Evolutionary conservation across 768 basidiomycete species (phyloP).

Genomic region (Suillus luteus): DNA sequence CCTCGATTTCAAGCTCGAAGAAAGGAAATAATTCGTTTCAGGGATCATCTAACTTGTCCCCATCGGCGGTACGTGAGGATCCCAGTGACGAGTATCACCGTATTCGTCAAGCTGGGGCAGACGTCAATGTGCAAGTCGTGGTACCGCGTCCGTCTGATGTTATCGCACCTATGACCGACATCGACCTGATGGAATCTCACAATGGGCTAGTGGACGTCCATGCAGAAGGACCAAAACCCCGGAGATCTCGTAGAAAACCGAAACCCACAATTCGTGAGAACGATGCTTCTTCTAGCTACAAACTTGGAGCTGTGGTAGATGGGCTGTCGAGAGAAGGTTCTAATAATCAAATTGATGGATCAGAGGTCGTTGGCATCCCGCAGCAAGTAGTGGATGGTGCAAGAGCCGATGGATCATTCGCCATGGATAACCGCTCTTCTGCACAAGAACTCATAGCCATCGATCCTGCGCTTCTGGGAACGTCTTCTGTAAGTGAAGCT

Average conservation of each 20-base stretch:
- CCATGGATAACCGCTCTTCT: not conserved
- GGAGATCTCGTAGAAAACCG: not conserved
- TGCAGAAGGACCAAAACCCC: not conserved
- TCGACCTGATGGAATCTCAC: not conserved
- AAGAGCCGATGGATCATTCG: not conserved
- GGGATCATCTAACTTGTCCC: not conserved
- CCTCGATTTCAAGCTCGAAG: not conserved
- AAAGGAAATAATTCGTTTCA: not conserved
- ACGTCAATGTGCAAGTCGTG: not conserved
- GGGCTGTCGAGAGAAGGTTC: not conserved
- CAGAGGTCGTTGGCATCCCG: not conserved
- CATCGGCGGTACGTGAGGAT: not conserved
- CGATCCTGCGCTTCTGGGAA: not conserved
- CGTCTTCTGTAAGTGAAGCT: not conserved
- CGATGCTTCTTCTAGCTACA: not conserved
- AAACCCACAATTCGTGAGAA: slow-evolving; percentile 12
- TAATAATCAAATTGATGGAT: not conserved
- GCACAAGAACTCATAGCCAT: not conserved
- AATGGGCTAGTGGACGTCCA: not conserved
- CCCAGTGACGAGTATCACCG: not conserved
- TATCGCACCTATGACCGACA: not conserved
- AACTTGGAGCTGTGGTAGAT: not conserved
- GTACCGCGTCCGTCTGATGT: not conserved
- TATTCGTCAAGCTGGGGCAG: not conserved
- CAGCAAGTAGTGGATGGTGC: not conserved